Evolutionary conservation across 108 stramenopile genomes (phyloP).

Genomic region (Skeletonema potamos): DNA sequence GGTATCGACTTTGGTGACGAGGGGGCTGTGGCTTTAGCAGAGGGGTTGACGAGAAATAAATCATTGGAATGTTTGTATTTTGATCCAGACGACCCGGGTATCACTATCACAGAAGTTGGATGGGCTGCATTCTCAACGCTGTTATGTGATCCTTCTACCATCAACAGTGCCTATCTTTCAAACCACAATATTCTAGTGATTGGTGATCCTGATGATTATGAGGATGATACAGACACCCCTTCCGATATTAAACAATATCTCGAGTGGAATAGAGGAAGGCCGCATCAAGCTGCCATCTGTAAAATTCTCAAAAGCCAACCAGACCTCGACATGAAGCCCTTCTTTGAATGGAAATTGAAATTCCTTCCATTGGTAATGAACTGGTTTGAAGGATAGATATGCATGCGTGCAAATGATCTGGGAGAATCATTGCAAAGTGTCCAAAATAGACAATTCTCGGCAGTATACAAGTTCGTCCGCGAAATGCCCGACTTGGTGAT

Average conservation of each 20-base stretch:
- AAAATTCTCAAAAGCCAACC: constrained; percentile 1
- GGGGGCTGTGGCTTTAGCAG: background rate
- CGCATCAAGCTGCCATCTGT: background rate
- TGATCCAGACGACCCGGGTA: too few species aligned
- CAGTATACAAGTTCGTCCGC: background rate
- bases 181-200: background rate
- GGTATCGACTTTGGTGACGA: background rate
- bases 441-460: background rate
- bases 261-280: too few species aligned
- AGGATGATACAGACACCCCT: too few species aligned
- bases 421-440: background rate
- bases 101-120: background rate
- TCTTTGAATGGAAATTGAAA: constrained; percentile 4
- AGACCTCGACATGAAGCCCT: background rate
- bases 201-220: background rate
- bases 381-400: background rate
- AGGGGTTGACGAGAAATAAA: background rate
- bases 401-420: background rate
- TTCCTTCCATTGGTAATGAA: background rate
- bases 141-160: background rate
- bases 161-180: constrained; percentile 1
- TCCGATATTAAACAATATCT: too few species aligned
- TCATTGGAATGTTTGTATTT: background rate
- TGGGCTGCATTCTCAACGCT: constrained; percentile 1
- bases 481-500: background rate